Evolutionary conservation across 768 basidiomycete genomes (phyloP).

Genomic region (Russula sp.): DNA sequence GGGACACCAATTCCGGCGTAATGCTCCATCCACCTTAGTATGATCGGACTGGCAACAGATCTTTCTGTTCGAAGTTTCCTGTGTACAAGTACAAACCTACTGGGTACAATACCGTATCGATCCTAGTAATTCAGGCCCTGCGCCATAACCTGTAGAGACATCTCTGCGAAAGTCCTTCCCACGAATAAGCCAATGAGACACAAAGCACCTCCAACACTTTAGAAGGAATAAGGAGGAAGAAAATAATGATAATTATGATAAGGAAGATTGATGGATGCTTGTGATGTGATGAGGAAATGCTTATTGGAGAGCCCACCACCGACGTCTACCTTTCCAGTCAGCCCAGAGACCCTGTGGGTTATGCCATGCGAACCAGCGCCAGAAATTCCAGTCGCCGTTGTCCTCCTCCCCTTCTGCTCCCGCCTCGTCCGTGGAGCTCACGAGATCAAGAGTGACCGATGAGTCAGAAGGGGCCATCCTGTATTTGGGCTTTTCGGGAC

Average conservation of each 20-base stretch:
- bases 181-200: neutral
- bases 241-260: constrained; percentile 13
- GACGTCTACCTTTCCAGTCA: constrained; percentile 24
- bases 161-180: constrained; percentile 6
- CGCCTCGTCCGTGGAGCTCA: constrained; percentile 23
- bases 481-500: constrained; percentile 29
- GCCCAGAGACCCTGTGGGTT: constrained; percentile 30
- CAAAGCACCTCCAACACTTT: constrained; percentile 6
- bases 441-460: constrained; percentile 21
- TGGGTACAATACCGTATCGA: constrained; percentile 5
- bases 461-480: constrained; percentile 14
- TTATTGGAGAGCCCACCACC: constrained; percentile 27
- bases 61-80: constrained; percentile 25
- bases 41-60: constrained; percentile 17
- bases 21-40: constrained; percentile 18
- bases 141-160: neutral
- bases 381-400: constrained; percentile 22
- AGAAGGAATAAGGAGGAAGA: neutral
- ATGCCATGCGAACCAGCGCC: constrained; percentile 31
- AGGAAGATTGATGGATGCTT: neutral
- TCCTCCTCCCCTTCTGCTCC: neutral
- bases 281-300: neutral
- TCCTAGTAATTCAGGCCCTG: constrained; percentile 12
- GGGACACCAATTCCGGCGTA: constrained; percentile 22
- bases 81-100: constrained; percentile 12